Conservation (phyloP, 208 protist species). For the Wallacemonas sp. region DNA sequence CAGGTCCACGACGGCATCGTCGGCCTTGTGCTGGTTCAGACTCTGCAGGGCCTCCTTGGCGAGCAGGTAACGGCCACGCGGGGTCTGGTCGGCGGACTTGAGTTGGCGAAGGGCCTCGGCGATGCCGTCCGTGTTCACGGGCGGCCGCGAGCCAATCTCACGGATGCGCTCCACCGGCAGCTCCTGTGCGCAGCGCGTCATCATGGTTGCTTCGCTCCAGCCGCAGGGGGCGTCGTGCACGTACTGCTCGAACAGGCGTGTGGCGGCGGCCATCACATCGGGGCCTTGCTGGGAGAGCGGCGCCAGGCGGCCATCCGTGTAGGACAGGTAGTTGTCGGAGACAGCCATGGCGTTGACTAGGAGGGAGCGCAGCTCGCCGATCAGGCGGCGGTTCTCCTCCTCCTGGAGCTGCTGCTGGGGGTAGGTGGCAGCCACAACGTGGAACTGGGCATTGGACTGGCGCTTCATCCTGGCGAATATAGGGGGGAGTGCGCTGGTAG, state of each 20-base stretch:
- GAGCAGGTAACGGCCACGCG: conserved; percentile 62
- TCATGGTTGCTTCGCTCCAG: conserved; percentile 67
- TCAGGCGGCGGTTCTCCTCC: conserved; percentile 58
- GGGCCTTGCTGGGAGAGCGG: conserved; percentile 45
- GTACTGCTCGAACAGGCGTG: conserved; percentile 55
- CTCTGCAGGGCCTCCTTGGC: conserved; percentile 59
- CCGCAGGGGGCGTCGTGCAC: conserved; percentile 64
- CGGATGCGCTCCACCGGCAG: conserved; percentile 46
- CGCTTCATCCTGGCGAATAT: conserved; percentile 1
- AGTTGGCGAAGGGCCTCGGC: conserved; percentile 46
- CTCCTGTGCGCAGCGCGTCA: conserved; percentile 66
- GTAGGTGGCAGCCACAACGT: conserved; percentile 56
- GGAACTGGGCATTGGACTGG: conserved; percentile 18
- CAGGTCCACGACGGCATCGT: conserved; percentile 40
- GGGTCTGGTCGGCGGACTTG: conserved; percentile 40
- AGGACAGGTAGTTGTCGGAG: conserved; percentile 71
- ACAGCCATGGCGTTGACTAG: conserved; percentile 66
- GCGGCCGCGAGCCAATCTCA: conserved; percentile 40
- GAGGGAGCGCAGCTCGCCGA: conserved; percentile 51
- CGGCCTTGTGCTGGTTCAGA: conserved; percentile 51
- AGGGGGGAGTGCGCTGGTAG: too few species aligned
- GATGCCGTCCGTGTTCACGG: conserved; percentile 47
- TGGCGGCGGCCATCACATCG: conserved; percentile 28
- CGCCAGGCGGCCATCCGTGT: conserved; percentile 67
- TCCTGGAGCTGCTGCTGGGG: conserved; percentile 62